phyloP scores from a whole-genome alignment of 768 basidiomycete genomes.

The Tricholoma terreum region DNA sequence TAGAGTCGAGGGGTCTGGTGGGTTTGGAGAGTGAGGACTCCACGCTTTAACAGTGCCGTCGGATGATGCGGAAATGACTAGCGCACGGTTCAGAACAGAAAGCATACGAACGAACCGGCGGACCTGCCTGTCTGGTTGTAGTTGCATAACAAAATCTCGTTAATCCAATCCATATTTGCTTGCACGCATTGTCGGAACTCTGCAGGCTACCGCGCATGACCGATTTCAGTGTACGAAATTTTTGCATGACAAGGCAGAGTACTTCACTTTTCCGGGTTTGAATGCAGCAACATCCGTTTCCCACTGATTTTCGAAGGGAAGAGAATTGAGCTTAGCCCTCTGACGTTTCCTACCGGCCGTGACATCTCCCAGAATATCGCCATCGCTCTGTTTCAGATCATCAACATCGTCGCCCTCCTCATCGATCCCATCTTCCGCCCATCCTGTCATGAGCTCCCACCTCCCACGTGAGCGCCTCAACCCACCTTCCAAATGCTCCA shows the following conservation, averaged over 20 bases:
- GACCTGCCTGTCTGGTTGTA: constrained; percentile 75
- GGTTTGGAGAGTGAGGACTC: constrained; percentile 70
- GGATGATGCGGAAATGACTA: constrained; percentile 91
- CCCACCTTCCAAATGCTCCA: constrained; percentile 20
- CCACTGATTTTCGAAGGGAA: constrained; percentile 76
- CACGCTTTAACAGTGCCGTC: constrained; percentile 94
- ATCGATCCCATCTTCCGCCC: constrained; percentile 67
- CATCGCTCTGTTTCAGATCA: constrained; percentile 57
- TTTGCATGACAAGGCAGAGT: not conserved
- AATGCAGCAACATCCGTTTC: constrained; percentile 63
- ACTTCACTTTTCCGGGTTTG: constrained; percentile 47
- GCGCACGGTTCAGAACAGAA: not conserved
- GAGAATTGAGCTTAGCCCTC: constrained; percentile 33
- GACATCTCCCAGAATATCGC: constrained; percentile 77
- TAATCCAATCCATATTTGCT: constrained; percentile 93
- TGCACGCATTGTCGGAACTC: constrained; percentile 89
- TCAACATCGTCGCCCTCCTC: constrained; percentile 66
- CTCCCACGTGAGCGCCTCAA: constrained; percentile 28
- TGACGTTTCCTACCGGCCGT: constrained; percentile 29
- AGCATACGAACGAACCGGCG: constrained; percentile 16
- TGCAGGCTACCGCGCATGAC: constrained; percentile 28
- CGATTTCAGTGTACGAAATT: not conserved
- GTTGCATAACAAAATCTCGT: constrained; percentile 90
- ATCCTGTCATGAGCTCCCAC: constrained; percentile 86
- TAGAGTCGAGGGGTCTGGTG: constrained; percentile 61